Conservation (phyloP, 1,139 yeast genomes). For the Hyphopichia fennica region DNA sequence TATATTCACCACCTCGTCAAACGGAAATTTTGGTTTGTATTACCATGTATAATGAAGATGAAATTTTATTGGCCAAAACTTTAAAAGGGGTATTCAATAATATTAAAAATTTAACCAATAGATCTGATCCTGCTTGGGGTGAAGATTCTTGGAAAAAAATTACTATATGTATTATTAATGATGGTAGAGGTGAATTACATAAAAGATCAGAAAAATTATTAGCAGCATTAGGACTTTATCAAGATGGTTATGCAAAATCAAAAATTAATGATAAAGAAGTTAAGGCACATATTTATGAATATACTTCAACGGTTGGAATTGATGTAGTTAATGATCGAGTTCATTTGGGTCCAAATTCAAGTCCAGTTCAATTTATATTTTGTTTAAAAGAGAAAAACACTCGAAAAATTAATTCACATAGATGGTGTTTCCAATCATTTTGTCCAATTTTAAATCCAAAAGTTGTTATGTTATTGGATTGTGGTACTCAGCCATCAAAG, state of each 20-base stretch:
- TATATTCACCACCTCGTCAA: conserved; percentile 64
- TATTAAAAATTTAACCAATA: conserved; percentile 58
- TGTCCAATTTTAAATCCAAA: conserved; percentile 69
- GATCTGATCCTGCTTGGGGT: conserved; percentile 71
- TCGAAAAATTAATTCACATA: conserved; percentile 76
- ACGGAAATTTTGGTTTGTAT: conserved; percentile 75
- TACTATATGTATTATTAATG: conserved; percentile 72
- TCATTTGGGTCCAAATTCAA: conserved; percentile 57
- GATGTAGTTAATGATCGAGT: conserved; percentile 57
- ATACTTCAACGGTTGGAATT: conserved; percentile 76
- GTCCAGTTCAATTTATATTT: conserved; percentile 73
- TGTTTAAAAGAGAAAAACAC: conserved; percentile 76
- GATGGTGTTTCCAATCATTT: conserved; percentile 85
- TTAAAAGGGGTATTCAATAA: conserved; percentile 77
- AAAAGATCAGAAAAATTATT: conserved; percentile 63
- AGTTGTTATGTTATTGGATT: conserved; percentile 71
- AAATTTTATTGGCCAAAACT: conserved; percentile 67
- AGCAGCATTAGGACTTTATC: conserved; percentile 74
- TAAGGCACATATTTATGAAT: conserved; percentile 74
- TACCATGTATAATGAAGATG: conserved; percentile 83
- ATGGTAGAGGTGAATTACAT: conserved; percentile 71
- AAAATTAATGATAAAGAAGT: conserved; percentile 70
- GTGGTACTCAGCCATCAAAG: conserved; percentile 75
- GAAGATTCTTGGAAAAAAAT: conserved; percentile 78
- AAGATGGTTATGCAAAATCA: conserved; percentile 81